phyloP scores from a whole-genome alignment of 305 asterid genomes.

The Fraxinus xanthoxyloides region DNA sequence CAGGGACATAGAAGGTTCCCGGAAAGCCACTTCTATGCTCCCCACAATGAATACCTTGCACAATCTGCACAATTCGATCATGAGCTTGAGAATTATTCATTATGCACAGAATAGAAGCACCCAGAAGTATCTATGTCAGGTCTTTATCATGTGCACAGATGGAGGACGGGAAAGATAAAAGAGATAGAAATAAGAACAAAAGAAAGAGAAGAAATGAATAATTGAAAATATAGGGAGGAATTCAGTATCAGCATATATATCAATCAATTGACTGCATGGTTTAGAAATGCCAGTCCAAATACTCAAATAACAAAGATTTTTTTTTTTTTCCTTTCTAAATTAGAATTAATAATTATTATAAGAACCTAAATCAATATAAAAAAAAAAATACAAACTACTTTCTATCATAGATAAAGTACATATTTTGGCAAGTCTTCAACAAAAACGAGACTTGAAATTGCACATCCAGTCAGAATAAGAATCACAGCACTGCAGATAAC shows the following conservation, averaged over 20 bases:
- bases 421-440: not conserved
- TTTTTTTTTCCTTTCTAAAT: not conserved
- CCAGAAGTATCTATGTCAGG: not conserved
- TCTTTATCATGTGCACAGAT: not conserved
- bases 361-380: not conserved
- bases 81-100: constrained; percentile 33
- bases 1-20: constrained; percentile 57
- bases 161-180: not conserved
- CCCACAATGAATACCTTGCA: constrained; percentile 52
- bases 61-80: constrained; percentile 55
- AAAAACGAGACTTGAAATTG: not conserved
- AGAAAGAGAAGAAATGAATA: not conserved
- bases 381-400: not conserved
- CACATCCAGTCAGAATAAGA: not conserved
- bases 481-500: not conserved
- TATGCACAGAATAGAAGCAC: constrained; percentile 26
- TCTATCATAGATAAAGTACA: not conserved
- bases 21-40: constrained; percentile 47
- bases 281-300: not conserved
- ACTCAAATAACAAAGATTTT: not conserved
- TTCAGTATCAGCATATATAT: not conserved
- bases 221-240: not conserved
- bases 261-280: not conserved
- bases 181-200: not conserved
- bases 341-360: not conserved